Evolutionary conservation across 768 basidiomycete species (phyloP).

Genomic region (Amanita jacksonii): DNA sequence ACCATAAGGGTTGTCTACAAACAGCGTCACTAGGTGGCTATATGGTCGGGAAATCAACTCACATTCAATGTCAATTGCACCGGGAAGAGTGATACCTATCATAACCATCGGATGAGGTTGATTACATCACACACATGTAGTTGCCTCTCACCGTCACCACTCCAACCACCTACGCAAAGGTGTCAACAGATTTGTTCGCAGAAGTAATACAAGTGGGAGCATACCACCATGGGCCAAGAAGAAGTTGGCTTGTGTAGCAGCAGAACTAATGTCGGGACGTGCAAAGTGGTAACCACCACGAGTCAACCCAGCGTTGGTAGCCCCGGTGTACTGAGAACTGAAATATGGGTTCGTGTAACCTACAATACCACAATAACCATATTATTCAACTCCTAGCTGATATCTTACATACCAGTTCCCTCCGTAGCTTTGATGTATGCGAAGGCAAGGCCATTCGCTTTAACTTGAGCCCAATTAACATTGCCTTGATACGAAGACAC

Average conservation of each 20-base stretch:
- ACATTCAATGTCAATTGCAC: slow-evolving; percentile 58
- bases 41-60: slow-evolving; percentile 8
- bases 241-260: slow-evolving; percentile 48
- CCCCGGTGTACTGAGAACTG: slow-evolving; percentile 41
- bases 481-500: slow-evolving; percentile 40
- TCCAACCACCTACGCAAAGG: slow-evolving; percentile 35
- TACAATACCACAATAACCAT: slow-evolving; percentile 3
- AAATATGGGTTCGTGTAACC: slow-evolving; percentile 34
- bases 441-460: slow-evolving; percentile 33
- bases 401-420: slow-evolving; percentile 32
- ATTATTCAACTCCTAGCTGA: background rate
- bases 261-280: slow-evolving; percentile 40
- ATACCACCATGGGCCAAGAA: slow-evolving; percentile 49
- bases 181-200: too few species aligned
- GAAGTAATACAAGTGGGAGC: slow-evolving; percentile 4
- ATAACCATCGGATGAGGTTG: background rate
- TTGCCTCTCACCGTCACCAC: slow-evolving; percentile 25
- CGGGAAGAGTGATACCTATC: slow-evolving; percentile 44
- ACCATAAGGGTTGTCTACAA: slow-evolving; percentile 43
- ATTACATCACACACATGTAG: background rate
- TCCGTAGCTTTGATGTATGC: slow-evolving; percentile 65
- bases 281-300: slow-evolving; percentile 57
- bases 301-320: slow-evolving; percentile 44
- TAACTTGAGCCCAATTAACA: slow-evolving; percentile 44
- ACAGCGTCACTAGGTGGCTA: background rate